Evolutionary conservation across 805 yeast species (phyloP).

Genomic region (Myxozyma geophila): DNA sequence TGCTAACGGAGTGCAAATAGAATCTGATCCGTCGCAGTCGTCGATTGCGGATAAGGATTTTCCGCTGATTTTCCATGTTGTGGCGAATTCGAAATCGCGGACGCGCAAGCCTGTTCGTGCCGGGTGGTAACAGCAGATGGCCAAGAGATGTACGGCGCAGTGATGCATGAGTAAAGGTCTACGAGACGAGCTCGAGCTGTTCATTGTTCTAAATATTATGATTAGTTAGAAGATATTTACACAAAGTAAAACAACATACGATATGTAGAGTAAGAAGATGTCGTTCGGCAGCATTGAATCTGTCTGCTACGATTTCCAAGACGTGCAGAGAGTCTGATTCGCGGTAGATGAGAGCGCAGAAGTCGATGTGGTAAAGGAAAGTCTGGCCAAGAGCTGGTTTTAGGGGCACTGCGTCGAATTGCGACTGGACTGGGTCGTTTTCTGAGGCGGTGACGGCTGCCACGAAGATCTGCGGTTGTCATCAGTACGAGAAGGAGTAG

Average conservation of each 20-base stretch:
- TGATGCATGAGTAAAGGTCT: neutral
- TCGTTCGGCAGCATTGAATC: slow-evolving; percentile 18
- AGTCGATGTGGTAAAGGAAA: slow-evolving; percentile 18
- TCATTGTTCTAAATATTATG: neutral
- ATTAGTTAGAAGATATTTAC: neutral
- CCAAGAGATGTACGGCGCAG: neutral
- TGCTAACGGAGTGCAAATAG: neutral
- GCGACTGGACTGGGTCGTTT: slow-evolving; percentile 23
- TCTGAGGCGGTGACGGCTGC: slow-evolving; percentile 13
- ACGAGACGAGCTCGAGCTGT: neutral
- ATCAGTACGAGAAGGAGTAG: neutral
- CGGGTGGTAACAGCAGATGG: slow-evolving; percentile 6
- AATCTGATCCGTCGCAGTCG: slow-evolving; percentile 10
- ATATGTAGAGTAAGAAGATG: slow-evolving; percentile 4
- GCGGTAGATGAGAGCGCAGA: slow-evolving; percentile 18
- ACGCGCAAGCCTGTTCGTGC: slow-evolving; percentile 13
- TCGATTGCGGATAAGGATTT: slow-evolving; percentile 25
- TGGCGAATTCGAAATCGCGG: neutral
- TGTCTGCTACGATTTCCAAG: slow-evolving; percentile 27
- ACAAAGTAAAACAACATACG: neutral
- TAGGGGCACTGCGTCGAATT: slow-evolving; percentile 13
- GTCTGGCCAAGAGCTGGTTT: slow-evolving; percentile 30
- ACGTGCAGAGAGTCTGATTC: slow-evolving; percentile 5
- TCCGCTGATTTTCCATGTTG: slow-evolving; percentile 22
- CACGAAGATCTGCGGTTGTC: slow-evolving; percentile 3